These are phyloP conservation scores for Puya raimondii DNA, from an alignment of 176 grass and related monocot genomes.

Conservation along the genomic window DNA sequence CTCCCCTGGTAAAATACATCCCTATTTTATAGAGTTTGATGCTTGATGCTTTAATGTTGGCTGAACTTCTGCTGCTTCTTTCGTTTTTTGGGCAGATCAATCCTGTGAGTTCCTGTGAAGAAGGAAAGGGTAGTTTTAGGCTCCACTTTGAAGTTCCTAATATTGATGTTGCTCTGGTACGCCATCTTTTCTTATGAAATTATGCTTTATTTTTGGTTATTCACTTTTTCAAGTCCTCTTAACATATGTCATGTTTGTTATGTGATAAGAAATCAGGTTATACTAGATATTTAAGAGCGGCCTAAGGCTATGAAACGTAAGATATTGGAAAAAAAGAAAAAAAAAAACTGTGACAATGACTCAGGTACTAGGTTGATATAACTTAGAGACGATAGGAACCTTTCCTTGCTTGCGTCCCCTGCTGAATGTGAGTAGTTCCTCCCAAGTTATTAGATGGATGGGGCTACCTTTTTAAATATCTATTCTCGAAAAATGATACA, in stretches of 20 bases:
- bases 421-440: no score
- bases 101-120: slow-evolving; percentile 19
- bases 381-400: no score
- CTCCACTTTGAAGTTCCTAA: slow-evolving; percentile 28
- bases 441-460: no score
- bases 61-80: slow-evolving; percentile 19
- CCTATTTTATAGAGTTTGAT: background rate
- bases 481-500: no score
- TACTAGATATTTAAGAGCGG: no score
- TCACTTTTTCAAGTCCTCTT: background rate
- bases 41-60: slow-evolving; percentile 6
- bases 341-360: no score
- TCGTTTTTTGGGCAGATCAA: slow-evolving; percentile 35
- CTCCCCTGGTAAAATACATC: slow-evolving; percentile 42
- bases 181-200: slow-evolving; percentile 17
- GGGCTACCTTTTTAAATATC: no score
- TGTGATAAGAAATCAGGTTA: no score
- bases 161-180: slow-evolving; percentile 53
- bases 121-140: slow-evolving; percentile 27
- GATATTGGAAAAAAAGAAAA: no score
- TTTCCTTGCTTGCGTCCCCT: no score
- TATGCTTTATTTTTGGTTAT: slow-evolving; percentile 2
- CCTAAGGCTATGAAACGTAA: no score
- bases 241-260: slow-evolving; percentile 2
- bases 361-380: no score